These are phyloP conservation scores for Flaveria floridana DNA, from an alignment of 140 eudicot species.

Conservation along the genomic window DNA sequence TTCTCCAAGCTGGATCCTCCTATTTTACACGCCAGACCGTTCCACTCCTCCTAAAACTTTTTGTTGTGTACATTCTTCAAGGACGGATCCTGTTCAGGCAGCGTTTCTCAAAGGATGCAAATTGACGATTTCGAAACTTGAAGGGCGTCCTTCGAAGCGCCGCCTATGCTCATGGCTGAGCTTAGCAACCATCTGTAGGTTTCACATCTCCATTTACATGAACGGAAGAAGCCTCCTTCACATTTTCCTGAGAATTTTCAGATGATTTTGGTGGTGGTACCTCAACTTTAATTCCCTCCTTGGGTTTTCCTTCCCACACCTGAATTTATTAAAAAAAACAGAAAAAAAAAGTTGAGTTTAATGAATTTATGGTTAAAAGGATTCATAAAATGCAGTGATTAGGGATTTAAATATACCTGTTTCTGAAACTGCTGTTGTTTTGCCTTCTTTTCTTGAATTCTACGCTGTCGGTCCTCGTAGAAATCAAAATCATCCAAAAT, in stretches of 20 bases:
- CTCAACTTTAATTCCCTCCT: slow-evolving; percentile 35
- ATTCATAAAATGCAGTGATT: neutral
- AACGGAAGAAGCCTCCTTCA: slow-evolving; percentile 25
- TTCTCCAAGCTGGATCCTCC: slow-evolving; percentile 35
- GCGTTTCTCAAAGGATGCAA: slow-evolving; percentile 15
- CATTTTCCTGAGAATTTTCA: slow-evolving; percentile 27
- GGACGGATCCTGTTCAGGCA: slow-evolving; percentile 40
- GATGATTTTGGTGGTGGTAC: slow-evolving; percentile 24
- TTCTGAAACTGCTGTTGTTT: slow-evolving; percentile 56
- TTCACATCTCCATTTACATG: slow-evolving; percentile 28
- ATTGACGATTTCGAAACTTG: neutral
- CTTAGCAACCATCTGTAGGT: slow-evolving; percentile 49
- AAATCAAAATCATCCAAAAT: slow-evolving; percentile 89
- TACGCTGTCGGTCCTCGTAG: slow-evolving; percentile 73
- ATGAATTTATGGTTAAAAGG: neutral
- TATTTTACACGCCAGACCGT: slow-evolving; percentile 33
- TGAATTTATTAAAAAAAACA: neutral
- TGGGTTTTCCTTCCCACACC: slow-evolving; percentile 55
- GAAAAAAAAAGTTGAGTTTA: neutral
- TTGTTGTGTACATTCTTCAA: slow-evolving; percentile 18
- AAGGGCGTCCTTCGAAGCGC: slow-evolving; percentile 11
- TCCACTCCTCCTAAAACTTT: slow-evolving; percentile 1
- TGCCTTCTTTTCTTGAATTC: slow-evolving; percentile 67
- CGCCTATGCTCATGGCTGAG: slow-evolving; percentile 29
- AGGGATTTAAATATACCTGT: slow-evolving; percentile 37